Evolutionary conservation across 306 rosid genomes (phyloP).

Genomic region (Cucumis hystrix): DNA sequence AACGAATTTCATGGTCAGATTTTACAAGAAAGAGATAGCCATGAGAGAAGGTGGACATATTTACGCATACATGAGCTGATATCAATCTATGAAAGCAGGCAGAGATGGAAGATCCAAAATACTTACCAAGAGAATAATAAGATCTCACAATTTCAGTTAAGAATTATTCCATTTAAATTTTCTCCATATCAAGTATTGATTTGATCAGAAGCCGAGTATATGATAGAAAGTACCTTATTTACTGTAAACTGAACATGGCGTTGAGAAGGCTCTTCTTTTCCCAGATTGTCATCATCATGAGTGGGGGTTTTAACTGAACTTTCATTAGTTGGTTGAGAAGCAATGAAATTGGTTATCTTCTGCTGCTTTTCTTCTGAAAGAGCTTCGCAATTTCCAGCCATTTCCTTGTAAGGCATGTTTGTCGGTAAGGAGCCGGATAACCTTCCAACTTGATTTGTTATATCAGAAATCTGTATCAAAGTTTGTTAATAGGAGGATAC

Average conservation of each 20-base stretch:
- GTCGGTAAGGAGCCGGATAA: conserved; percentile 42
- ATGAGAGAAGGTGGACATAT: neutral
- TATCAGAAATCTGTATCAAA: conserved; percentile 40
- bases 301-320: conserved; percentile 9
- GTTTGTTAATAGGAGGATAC: neutral
- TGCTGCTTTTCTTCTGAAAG: conserved; percentile 60
- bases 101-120: neutral
- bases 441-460: conserved; percentile 56
- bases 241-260: conserved; percentile 15
- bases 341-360: conserved; percentile 47
- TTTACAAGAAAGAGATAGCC: neutral
- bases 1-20: conserved; percentile 5
- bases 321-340: conserved; percentile 20
- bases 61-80: neutral
- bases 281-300: conserved; percentile 2
- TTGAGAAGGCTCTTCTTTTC: conserved; percentile 10
- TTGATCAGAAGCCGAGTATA: neutral
- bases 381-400: conserved; percentile 76
- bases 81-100: neutral
- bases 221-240: conserved; percentile 21
- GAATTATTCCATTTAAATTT: neutral
- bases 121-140: neutral
- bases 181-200: neutral
- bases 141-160: neutral
- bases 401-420: conserved; percentile 68